Evolutionary conservation across 75 land plant genomes (phyloP), one percentile per base, ranked within the genome.

Genomic region (Sequoiadendron giganteum): DNA sequence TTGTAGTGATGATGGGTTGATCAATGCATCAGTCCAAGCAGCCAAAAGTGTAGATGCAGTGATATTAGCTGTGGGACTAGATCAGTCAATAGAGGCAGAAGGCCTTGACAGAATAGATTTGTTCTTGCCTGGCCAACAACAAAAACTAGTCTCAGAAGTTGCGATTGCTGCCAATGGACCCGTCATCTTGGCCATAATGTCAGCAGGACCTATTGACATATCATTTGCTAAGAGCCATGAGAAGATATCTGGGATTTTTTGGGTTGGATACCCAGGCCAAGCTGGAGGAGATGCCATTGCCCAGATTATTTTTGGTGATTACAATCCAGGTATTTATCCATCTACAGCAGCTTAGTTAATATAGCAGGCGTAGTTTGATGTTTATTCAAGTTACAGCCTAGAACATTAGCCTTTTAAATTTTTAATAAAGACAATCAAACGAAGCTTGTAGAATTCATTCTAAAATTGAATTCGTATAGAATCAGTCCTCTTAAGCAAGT

Each of bases 191-290:
- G 93, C 91, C 36, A 86, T 93, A 68, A 94, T 98, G 95, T 97
- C 99, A 42, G 99, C 95, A 58, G 99, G 99, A 1, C 95, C 97
- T 1, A 40, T 97, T 36, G 99, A 98, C 54, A 90, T 98, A 6
- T 88, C 93, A 42, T 96, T 95, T 82, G 97, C 97, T 0, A 94
- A 94, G 45, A 47, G 87, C 38, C 82, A 92, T 81, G 70, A 86
- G 30, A 90, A 91, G 54, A 91, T 97, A 19, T 88, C 90, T 2
- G 88, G 95, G 90, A 95, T 98, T 49, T 52, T 98, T 1, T 98
- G 99, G 99, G 95, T 94, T 28, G 99, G 99, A 18, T 98, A 94
- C 89, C 99, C 99, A 81, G 99, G 99, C 32, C 91, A 96, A 87
- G 93, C 93, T 49, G 99, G 99, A n/a, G 99, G 99, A 49, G 93